A percentile compares a stretch with the other conserved stretches of the same genome.
Evolutionary conservation across 179 eudicot species (phyloP).

Genomic region (Drosera spatulata): DNA sequence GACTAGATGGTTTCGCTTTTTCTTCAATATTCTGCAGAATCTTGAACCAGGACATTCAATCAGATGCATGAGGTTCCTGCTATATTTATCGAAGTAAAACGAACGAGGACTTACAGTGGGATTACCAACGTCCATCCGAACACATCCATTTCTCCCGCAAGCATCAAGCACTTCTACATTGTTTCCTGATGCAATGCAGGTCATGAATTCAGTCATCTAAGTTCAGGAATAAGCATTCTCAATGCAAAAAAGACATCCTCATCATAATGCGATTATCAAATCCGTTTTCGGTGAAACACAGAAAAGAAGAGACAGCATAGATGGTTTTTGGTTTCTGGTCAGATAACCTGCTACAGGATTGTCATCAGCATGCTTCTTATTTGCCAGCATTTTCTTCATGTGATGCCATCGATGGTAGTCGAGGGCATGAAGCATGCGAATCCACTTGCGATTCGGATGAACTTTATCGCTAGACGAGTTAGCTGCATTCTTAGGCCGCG

Average conservation of each 20-base stretch:
- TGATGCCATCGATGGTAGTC: slow-evolving; percentile 55
- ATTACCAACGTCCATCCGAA: neutral
- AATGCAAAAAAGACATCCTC: no score
- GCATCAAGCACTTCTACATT: neutral
- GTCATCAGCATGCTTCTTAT: slow-evolving; percentile 26
- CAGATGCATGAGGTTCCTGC: no score
- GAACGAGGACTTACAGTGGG: neutral
- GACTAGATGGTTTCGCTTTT: slow-evolving; percentile 5
- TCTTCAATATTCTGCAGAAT: slow-evolving; percentile 8
- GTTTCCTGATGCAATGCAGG: neutral
- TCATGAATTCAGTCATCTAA: no score
- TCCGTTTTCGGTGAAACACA: no score
- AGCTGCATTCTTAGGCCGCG: no score
- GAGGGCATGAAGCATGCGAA: slow-evolving; percentile 38
- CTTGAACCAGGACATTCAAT: no score
- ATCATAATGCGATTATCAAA: no score
- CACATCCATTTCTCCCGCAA: neutral
- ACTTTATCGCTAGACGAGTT: slow-evolving; percentile 7
- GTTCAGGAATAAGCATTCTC: no score
- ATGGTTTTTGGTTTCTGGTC: no score
- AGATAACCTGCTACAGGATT: neutral
- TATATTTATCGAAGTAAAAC: no score
- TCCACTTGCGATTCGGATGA: slow-evolving; percentile 43
- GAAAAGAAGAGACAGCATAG: no score
- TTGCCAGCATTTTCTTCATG: slow-evolving; percentile 41